Evolutionary conservation across 305 asterid species (phyloP).

Genomic region (Petunia hybrid): DNA sequence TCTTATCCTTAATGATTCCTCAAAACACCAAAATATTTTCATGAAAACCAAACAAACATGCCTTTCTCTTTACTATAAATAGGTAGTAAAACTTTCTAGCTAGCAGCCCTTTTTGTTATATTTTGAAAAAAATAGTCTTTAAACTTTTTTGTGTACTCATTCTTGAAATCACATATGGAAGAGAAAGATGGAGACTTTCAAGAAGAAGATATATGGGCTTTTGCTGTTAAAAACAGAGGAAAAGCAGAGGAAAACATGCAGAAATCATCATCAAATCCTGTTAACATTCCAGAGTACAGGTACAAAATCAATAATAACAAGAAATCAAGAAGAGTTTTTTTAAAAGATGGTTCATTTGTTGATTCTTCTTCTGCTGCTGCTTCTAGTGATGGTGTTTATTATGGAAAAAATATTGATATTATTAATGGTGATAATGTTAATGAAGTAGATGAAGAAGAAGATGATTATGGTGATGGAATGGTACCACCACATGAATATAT

Average conservation of each 20-base stretch:
- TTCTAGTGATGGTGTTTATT: background rate
- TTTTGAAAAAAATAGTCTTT: background rate
- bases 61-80: background rate
- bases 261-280: background rate
- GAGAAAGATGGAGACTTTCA: constrained; percentile 32
- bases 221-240: background rate
- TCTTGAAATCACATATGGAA: background rate
- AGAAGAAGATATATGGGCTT: constrained; percentile 33
- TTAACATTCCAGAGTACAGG: constrained; percentile 28
- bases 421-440: background rate
- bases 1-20: constrained; percentile 22
- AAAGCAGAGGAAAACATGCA: background rate
- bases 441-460: constrained; percentile 19
- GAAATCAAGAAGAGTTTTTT: constrained; percentile 19
- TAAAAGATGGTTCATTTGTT: background rate
- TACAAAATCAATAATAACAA: background rate
- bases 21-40: background rate
- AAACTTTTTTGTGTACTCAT: background rate
- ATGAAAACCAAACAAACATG: constrained; percentile 29
- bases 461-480: constrained; percentile 31
- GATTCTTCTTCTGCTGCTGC: background rate
- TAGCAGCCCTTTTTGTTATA: constrained; percentile 10
- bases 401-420: background rate
- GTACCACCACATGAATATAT: constrained; percentile 45
- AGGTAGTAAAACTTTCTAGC: background rate